These are phyloP conservation scores for Skeletonema grethae DNA, from an alignment of 108 stramenopile species.

Conservation along the genomic window DNA sequence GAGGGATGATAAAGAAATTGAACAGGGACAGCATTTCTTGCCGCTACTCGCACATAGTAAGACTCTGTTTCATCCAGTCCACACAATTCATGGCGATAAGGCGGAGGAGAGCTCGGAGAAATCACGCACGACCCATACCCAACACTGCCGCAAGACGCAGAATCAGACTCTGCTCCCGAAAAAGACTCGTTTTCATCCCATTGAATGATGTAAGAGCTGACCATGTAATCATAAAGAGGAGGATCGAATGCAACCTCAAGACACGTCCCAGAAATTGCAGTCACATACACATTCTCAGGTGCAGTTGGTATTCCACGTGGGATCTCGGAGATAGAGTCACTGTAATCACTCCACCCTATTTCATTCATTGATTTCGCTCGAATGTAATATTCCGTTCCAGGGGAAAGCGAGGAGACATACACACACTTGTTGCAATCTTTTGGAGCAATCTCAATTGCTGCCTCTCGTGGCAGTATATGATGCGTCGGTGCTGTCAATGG, in stretches of 20 bases:
- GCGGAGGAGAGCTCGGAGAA: conserved; percentile 43
- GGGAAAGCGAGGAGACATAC: conserved; percentile 40
- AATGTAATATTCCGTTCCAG: conserved; percentile 61
- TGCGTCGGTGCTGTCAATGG: conserved; percentile 48
- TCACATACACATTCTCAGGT: conserved; percentile 27
- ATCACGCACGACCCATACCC: conserved; percentile 61
- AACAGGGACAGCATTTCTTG: conserved; percentile 57
- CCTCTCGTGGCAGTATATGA: conserved; percentile 44
- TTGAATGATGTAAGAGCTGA: conserved; percentile 67
- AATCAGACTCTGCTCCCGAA: conserved; percentile 24
- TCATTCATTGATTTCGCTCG: conserved; percentile 59
- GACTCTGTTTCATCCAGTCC: conserved; percentile 45
- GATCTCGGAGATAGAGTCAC: conserved; percentile 24
- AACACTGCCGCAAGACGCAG: conserved; percentile 48
- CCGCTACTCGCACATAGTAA: conserved; percentile 73
- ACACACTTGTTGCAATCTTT: conserved; percentile 72
- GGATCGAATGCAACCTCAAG: conserved; percentile 61
- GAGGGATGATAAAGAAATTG: conserved; percentile 53
- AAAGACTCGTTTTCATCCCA: conserved; percentile 69
- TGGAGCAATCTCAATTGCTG: conserved; percentile 49
- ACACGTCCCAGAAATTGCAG: conserved; percentile 35
- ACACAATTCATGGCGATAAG: conserved; percentile 55
- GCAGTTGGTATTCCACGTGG: conserved; percentile 41
- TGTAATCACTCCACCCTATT: conserved; percentile 50
- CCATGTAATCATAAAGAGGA: conserved; percentile 50